phyloP scores from a whole-genome alignment of 352 stramenopile species.

The Phytopythium aichiense region DNA sequence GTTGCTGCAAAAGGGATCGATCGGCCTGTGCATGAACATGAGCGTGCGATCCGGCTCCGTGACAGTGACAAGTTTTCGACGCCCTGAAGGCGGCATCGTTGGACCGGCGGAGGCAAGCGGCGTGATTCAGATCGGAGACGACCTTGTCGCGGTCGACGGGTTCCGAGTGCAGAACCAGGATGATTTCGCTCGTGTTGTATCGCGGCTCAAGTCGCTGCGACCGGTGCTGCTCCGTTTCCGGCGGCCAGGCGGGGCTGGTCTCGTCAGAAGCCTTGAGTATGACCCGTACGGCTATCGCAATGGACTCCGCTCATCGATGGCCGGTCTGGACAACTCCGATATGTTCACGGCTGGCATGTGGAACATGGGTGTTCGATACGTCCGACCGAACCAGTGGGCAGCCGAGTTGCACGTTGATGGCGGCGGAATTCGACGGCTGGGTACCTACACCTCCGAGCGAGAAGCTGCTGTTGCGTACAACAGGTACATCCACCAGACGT shows the following conservation, averaged over 20 bases:
- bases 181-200: constrained; percentile 81
- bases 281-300: constrained; percentile 53
- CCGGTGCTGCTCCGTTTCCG: constrained; percentile 82
- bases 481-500: constrained; percentile 82
- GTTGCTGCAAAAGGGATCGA: constrained; percentile 81
- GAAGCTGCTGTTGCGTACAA: constrained; percentile 85
- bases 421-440: constrained; percentile 71
- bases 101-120: constrained; percentile 77
- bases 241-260: constrained; percentile 35
- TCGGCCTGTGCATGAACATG: constrained; percentile 90
- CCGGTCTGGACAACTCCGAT: constrained; percentile 67
- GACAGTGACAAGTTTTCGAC: constrained; percentile 79
- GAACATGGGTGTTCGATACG: constrained; percentile 81
- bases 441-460: constrained; percentile 64
- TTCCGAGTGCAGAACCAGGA: constrained; percentile 71
- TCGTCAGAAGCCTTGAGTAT: constrained; percentile 27
- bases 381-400: constrained; percentile 70
- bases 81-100: constrained; percentile 65
- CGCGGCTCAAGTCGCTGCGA: constrained; percentile 71
- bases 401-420: constrained; percentile 82
- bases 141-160: constrained; percentile 80
- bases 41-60: constrained; percentile 78
- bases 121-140: constrained; percentile 72
- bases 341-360: constrained; percentile 77
- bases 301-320: constrained; percentile 59